Conservation (phyloP, 768 basidiomycete species). For the Termitomyces sp. region DNA sequence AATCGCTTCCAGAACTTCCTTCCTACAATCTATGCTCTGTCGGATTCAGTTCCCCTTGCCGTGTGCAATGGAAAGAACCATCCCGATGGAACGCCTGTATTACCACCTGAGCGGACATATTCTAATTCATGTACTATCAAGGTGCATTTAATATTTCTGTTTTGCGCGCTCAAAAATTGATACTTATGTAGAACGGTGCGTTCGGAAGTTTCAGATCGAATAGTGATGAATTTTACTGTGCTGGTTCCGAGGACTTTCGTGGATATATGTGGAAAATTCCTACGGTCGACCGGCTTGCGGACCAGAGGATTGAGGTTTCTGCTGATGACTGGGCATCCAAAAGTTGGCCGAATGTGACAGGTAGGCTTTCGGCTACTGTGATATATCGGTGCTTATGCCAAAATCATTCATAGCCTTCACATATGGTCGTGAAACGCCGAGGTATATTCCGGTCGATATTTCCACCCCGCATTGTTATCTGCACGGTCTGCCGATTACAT, state of each 20-base stretch:
- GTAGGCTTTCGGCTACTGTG: constrained; percentile 19
- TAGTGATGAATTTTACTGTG: constrained; percentile 55
- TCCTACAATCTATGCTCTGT: constrained; percentile 66
- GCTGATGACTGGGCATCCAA: constrained; percentile 40
- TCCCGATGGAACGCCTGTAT: constrained; percentile 49
- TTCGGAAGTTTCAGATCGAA: constrained; percentile 60
- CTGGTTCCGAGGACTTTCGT: constrained; percentile 83
- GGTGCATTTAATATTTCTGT: constrained; percentile 28
- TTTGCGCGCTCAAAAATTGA: not conserved
- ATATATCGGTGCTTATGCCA: not conserved
- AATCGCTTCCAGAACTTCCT: constrained; percentile 46
- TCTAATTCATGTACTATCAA: constrained; percentile 77
- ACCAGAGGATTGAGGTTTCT: constrained; percentile 40
- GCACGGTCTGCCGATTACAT: constrained; percentile 36
- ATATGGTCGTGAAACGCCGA: constrained; percentile 29
- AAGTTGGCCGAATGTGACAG: constrained; percentile 29
- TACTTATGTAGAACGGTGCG: constrained; percentile 54
- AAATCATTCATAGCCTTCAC: constrained; percentile 41
- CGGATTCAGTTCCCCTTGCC: constrained; percentile 67
- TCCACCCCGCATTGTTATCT: constrained; percentile 57
- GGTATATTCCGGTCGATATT: constrained; percentile 59
- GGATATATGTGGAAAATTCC: constrained; percentile 80
- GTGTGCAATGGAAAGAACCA: constrained; percentile 54
- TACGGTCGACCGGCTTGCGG: constrained; percentile 33
- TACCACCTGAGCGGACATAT: constrained; percentile 48